Base-by-base conservation (phyloP, 2,329 filamentous ascomycete species). In the Trichophyton benhamiae region DNA sequence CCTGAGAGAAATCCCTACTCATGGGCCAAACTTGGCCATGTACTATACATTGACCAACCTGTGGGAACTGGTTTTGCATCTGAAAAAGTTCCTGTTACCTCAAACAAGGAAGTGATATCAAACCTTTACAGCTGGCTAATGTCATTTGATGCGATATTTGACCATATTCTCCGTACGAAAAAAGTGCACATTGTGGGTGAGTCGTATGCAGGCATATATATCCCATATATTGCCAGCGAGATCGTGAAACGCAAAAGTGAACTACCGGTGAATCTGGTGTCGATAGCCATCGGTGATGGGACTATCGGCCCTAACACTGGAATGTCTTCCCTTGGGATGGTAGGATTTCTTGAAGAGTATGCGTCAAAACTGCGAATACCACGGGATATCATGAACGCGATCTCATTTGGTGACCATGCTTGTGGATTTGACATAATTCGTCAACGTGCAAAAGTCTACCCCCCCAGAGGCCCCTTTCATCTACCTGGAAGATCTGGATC, bases 1-100 rank as follows among this genome's bases (percentile, higher is more conserved):
- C 60, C 60, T 22, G 58, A 55, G 36, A 25, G 25, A 53, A 67
- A 67, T 49, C 63, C 63, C 0, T 61, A 65, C 60, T 66, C 64
- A 30, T 61, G 49, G 64, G 65, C 60, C 3, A 65, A 60, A 49
- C 38, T 72, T 17, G 73, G 65, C n/a, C 68, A 70, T 67, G 70
- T 69, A 5, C 67, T 73, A 17, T 74, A 75, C 59, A 65, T 74
- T 44, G 72, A 75, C 58, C 72, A 75, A 52, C 73, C 72, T 2
- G 71, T 71, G 5, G 72, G 72, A 8, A 72, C 71, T 3, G 72
- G 73, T 3, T 70, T 70, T 49, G 69, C 71, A 25, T 72, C 68
- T 61, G 57, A 64, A 38, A 67, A 69, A 1, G 68, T 72, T 25
- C 70, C 68, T 1, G 66, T 70, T 0, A 59, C 41, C 17, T 63